Conservation (phyloP, 1,284 basidiomycete species). For the Cryptococcus amylolentus region DNA sequence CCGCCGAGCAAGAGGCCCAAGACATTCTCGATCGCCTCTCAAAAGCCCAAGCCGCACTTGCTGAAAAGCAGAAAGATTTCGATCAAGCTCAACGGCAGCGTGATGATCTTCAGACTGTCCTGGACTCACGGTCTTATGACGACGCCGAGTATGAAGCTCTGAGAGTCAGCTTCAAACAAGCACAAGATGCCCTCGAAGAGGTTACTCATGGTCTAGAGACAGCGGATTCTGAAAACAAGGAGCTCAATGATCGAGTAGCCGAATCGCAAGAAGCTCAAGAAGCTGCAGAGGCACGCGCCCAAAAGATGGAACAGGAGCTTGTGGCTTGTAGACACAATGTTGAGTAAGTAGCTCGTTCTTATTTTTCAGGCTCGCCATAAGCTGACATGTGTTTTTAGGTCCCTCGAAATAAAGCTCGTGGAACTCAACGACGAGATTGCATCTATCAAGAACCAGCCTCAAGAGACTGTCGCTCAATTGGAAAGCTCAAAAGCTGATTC, state of each 20-base stretch:
- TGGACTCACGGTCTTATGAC: constrained; percentile 7
- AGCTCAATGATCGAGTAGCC: background rate
- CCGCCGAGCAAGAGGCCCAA: background rate
- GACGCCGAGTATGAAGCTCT: constrained; percentile 9
- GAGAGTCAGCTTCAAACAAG: background rate
- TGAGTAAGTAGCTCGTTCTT: too few species aligned
- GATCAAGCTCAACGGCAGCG: background rate
- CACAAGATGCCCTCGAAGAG: background rate
- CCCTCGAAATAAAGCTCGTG: background rate
- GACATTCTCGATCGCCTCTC: background rate
- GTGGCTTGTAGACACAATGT: too few species aligned
- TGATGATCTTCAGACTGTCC: constrained; percentile 2
- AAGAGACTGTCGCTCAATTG: background rate
- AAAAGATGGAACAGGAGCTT: background rate
- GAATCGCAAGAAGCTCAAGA: background rate
- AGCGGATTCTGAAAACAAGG: background rate
- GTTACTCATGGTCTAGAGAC: background rate
- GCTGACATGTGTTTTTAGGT: background rate
- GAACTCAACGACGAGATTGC: constrained; percentile 19
- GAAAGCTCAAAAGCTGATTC: background rate
- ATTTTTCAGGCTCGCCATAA: background rate
- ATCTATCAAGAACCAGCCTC: background rate
- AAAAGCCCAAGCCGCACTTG: background rate
- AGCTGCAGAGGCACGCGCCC: background rate
- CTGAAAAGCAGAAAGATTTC: constrained; percentile 5